Evolutionary conservation across 208 protist genomes (phyloP).

Genomic region (Crithidia sp.): DNA sequence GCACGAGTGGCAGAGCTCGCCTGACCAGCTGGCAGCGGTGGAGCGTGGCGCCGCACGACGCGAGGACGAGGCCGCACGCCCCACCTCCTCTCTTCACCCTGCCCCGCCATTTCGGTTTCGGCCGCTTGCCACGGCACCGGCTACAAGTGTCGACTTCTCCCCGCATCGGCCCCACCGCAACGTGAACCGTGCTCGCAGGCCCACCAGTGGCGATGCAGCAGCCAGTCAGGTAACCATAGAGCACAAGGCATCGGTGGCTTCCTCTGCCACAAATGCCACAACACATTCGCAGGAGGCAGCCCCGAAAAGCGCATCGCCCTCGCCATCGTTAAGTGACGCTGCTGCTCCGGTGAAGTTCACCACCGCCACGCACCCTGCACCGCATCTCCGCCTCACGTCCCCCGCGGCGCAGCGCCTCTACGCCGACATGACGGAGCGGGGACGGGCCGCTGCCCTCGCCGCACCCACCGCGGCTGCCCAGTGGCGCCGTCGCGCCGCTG

Average conservation of each 20-base stretch:
- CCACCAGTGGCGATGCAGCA: background rate
- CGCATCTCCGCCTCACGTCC: background rate
- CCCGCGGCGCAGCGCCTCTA: slow-evolving; percentile 12
- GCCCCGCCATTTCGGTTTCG: slow-evolving; percentile 23
- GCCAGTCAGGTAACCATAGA: background rate
- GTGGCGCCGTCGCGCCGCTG: slow-evolving; percentile 22
- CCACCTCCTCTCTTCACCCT: background rate
- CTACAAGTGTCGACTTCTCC: slow-evolving; percentile 19
- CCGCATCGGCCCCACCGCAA: background rate
- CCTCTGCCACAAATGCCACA: background rate
- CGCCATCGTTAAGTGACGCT: no score
- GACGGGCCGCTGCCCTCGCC: background rate
- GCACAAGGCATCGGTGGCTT: background rate
- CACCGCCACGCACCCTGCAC: background rate
- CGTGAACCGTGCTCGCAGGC: background rate
- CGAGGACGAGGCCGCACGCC: background rate
- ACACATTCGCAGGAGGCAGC: background rate
- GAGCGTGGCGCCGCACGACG: slow-evolving; percentile 2
- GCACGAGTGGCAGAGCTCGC: slow-evolving; percentile 14
- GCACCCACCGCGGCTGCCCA: background rate
- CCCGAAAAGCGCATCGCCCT: no score
- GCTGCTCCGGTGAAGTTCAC: background rate
- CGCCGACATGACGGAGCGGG: slow-evolving; percentile 19
- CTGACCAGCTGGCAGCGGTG: slow-evolving; percentile 4
- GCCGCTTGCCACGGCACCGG: slow-evolving; percentile 33